phyloP scores from a whole-genome alignment of 306 rosid species.

The Rubus idaeus region DNA sequence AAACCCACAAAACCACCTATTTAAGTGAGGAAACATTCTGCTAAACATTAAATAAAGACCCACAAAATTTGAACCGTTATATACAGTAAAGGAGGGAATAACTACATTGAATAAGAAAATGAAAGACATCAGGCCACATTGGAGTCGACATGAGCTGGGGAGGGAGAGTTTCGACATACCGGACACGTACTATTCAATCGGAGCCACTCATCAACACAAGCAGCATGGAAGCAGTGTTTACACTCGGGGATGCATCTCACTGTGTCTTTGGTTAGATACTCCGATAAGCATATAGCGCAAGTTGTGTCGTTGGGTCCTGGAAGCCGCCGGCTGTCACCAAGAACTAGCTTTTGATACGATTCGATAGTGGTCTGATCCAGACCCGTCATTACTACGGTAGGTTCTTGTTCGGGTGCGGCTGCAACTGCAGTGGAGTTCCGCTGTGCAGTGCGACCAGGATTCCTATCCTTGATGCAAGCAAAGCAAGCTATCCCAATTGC shows the following conservation, averaged over 20 bases:
- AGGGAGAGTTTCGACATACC: conserved; percentile 59
- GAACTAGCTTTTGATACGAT: conserved; percentile 56
- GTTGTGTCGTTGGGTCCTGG: conserved; percentile 54
- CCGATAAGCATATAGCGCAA: conserved; percentile 71
- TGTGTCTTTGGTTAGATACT: conserved; percentile 58
- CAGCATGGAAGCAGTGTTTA: conserved; percentile 70
- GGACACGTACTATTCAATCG: conserved; percentile 58
- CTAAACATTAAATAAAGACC: neutral
- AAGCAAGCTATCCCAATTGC: conserved; percentile 43
- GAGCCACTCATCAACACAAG: conserved; percentile 76
- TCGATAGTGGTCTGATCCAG: conserved; percentile 65
- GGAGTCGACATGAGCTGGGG: conserved; percentile 31
- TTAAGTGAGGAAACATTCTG: neutral
- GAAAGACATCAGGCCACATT: conserved; percentile 5
- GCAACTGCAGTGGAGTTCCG: conserved; percentile 30
- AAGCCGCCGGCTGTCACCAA: conserved; percentile 64
- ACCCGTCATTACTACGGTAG: conserved; percentile 31
- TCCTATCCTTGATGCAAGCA: conserved; percentile 33
- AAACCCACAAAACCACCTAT: neutral
- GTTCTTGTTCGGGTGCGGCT: conserved; percentile 27
- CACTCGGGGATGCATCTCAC: conserved; percentile 78
- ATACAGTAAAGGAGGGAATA: neutral
- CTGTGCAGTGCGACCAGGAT: neutral
- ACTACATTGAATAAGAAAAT: neutral
- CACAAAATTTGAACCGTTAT: neutral